A percentile compares a stretch with the other conserved stretches of the same genome.
These are phyloP conservation scores for Didymellaceae sp. DNA, from an alignment of 2,329 filamentous ascomycete genomes.

Conservation along the genomic window DNA sequence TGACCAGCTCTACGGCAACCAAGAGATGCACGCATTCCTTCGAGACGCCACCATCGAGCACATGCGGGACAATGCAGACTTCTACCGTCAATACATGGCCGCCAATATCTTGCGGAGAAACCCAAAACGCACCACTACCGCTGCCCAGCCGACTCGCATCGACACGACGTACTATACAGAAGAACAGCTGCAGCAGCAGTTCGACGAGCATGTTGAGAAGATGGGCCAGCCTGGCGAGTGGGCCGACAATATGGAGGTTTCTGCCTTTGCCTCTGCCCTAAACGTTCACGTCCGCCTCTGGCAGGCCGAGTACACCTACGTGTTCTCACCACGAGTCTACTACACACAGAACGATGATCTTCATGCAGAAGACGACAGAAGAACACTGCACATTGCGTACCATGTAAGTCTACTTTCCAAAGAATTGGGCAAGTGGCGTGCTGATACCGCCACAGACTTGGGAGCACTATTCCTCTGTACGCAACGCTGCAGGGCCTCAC, in stretches of 20 bases:
- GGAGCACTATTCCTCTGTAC: conserved; percentile 72
- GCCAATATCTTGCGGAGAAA: conserved; percentile 61
- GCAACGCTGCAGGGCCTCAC: conserved; percentile 65
- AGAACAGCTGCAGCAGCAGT: conserved; percentile 60
- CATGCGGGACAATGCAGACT: conserved; percentile 65
- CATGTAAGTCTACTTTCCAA: conserved; percentile 59
- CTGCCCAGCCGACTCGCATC: conserved; percentile 51
- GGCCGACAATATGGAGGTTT: conserved; percentile 72
- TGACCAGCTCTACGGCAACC: conserved; percentile 69
- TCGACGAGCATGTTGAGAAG: conserved; percentile 62
- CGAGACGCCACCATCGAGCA: conserved; percentile 66
- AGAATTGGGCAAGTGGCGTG: not conserved
- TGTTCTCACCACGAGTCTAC: conserved; percentile 53
- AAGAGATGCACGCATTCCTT: conserved; percentile 64
- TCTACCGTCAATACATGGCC: conserved; percentile 70
- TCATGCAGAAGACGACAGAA: conserved; percentile 41
- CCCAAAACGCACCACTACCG: conserved; percentile 63
- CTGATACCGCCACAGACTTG: conserved; percentile 57
- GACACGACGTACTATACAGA: conserved; percentile 57
- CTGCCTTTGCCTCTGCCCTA: conserved; percentile 68
- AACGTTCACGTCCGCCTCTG: conserved; percentile 69
- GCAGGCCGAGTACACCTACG: conserved; percentile 59
- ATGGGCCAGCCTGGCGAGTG: conserved; percentile 68
- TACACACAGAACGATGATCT: conserved; percentile 37
- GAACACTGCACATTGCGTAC: conserved; percentile 65